Evolutionary conservation across 306 rosid species (phyloP), one percentile per base, ranked within the genome.

Genomic region (Cucurbita maxima): DNA sequence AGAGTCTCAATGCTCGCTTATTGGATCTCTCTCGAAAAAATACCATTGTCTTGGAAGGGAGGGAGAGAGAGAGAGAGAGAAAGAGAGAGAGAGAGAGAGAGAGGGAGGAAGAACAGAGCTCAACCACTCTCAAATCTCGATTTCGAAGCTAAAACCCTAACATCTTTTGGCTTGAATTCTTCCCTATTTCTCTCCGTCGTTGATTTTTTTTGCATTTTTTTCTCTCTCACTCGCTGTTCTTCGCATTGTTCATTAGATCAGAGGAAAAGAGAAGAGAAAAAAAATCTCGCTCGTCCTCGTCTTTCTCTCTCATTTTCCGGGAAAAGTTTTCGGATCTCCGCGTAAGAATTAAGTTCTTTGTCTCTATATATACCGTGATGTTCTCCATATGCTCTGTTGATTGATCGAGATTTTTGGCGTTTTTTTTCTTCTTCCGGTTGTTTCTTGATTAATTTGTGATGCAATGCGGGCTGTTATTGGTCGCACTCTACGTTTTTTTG

Each of bases 121-220:
- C 53, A 38, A 8, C 43, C 13, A 56, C 8, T 69, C 73, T 69
- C 66, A 38, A 73, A 56, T 45, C 38, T 66, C 71, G 9, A 71
- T 36, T 54, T 1, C n/a, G 18, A 54, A 72, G 64, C 76, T 54
- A 72, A 59, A 72, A 72, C 64, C 76, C 76, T 72, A 43, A 5
- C 53, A 15, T 14, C 44, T 3, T 34, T 30, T 71, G 36, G 75
- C 75, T 72, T 37, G 47, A 44, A 30, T n/a, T 53, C 61, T 36
- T 72, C 64, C 58, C 63, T 37, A 56, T 56, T 72, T 53, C 63
- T 72, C 76, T 72, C 62, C 1, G 48, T 34, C 50, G 1, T 37
- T 19, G 62, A 34, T 43, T 37, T 52, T 71, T 51, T 51, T 72
- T 40, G 52, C 16, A 15, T 52, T 53, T n/a, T 34, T 52, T 0